Base-by-base conservation (phyloP, 495 filamentous ascomycete species). In the Penicillium verhagenii region DNA sequence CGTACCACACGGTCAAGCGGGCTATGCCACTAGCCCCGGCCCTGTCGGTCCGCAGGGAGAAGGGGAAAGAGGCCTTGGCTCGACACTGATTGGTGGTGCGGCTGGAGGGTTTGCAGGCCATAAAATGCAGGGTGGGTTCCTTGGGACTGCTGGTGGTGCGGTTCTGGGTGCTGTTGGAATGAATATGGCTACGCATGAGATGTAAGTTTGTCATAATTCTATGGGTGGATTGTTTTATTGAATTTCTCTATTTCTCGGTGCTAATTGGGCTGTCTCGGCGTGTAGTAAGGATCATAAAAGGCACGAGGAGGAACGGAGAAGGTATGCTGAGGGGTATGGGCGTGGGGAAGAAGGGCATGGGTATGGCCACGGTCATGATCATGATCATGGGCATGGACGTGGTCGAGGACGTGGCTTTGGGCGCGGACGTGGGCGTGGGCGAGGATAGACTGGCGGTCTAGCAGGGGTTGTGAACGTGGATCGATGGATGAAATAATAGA, bases 31-130 rank as follows among this genome's bases (percentile, higher is more conserved):
- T 18, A 25, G 44, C 23, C 53, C 18, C 46, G 56, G 14, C 28
- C 54, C 64, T 6, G 59, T 45, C 25, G 68, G 62, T 13, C 59
- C 59, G 4, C 66, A 63, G 43, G 68, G 61, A 1, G 78, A 81
- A 18, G 68, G 61, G 1, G 78, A 81, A 18, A 71, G 60, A 24
- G 78, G 78, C 5, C 65, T 81, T 1, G 76, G 73, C 1, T 31
- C 8, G 7, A 11, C 7, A 31, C 8, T 79, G 4, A 11, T 31
- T 5, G 28, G 28, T 31, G 28, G 13, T 31, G 47, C 47, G 19
- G 13, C 13, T 10, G 1, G 28, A 11, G 9, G 6, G 28, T 31
- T 31, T 8, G 76, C 70, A 2, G 79, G 78, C 33, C 74, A 72
- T 3, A 67, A 69, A 40, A 40, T 77, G 18, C 72, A 72, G 39